Percentiles rank a stretch among this genome's conserved stretches.
Evolutionary conservation across 1,139 yeast genomes (phyloP).

Genomic region (Candida tropicalis): DNA sequence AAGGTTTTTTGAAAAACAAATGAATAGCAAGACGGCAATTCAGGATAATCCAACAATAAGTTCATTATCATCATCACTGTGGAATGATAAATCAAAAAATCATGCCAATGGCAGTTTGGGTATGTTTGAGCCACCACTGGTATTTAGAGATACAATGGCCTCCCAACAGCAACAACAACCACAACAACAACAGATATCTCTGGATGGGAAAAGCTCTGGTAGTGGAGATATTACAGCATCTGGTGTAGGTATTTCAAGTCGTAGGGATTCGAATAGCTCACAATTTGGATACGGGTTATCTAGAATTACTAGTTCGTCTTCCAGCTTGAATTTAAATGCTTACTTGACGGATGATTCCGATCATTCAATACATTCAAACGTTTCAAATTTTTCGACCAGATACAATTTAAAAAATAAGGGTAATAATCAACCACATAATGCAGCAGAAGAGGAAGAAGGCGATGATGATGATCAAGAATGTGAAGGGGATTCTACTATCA

Average conservation of each 20-base stretch:
- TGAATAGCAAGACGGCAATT: slow-evolving; percentile 7
- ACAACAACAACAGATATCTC: background rate
- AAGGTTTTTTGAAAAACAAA: slow-evolving; percentile 25
- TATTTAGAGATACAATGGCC: slow-evolving; percentile 23
- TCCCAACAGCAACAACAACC: slow-evolving; percentile 6
- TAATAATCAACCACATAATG: slow-evolving; percentile 5
- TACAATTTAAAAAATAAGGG: slow-evolving; percentile 10
- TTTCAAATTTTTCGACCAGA: slow-evolving; percentile 10
- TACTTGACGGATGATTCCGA: slow-evolving; percentile 43
- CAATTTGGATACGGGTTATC: slow-evolving; percentile 29
- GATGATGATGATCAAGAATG: slow-evolving; percentile 19
- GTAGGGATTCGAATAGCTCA: slow-evolving; percentile 16
- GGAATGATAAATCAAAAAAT: slow-evolving; percentile 9
- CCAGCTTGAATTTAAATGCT: slow-evolving; percentile 47
- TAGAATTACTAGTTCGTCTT: slow-evolving; percentile 44
- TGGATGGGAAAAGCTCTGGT: slow-evolving; percentile 4
- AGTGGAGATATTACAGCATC: background rate
- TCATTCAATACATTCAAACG: slow-evolving; percentile 6
- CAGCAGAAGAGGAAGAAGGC: slow-evolving; percentile 8
- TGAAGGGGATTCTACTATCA: slow-evolving; percentile 20
- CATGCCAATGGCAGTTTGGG: slow-evolving; percentile 19
- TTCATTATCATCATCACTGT: slow-evolving; percentile 33
- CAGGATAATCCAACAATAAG: slow-evolving; percentile 33
- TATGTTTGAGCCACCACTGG: slow-evolving; percentile 43
- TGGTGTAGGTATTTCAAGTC: background rate